Evolutionary conservation across 108 stramenopile species (phyloP).

Genomic region (Cylindrotheca closterium): DNA sequence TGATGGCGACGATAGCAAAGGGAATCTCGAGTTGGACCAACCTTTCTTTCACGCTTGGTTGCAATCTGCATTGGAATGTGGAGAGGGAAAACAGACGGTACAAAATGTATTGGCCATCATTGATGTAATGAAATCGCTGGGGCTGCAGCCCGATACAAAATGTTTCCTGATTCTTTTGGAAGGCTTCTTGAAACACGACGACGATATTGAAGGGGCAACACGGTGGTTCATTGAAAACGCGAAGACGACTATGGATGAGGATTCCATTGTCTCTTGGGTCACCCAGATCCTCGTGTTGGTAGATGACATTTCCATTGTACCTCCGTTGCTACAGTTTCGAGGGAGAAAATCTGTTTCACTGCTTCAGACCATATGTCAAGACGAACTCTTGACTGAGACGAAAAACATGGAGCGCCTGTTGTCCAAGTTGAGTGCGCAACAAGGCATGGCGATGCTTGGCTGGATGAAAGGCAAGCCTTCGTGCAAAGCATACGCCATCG

Average conservation of each 20-base stretch:
- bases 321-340: not conserved
- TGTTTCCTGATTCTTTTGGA: slow-evolving; percentile 10
- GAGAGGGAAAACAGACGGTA: not conserved
- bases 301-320: slow-evolving; percentile 1
- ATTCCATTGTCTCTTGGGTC: slow-evolving; percentile 21
- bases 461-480: slow-evolving; percentile 13
- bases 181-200: slow-evolving; percentile 6
- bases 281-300: slow-evolving; percentile 7
- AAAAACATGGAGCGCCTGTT: slow-evolving; percentile 21
- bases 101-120: slow-evolving; percentile 6
- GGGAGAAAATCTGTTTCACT: not conserved
- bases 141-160: slow-evolving; percentile 4
- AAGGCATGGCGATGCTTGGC: slow-evolving; percentile 17
- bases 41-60: slow-evolving; percentile 33
- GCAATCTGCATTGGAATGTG: slow-evolving; percentile 5
- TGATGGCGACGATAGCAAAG: not conserved
- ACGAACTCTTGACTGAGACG: slow-evolving; percentile 4
- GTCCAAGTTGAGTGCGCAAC: slow-evolving; percentile 12
- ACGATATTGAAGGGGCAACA: slow-evolving; percentile 30
- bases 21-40: slow-evolving; percentile 10
- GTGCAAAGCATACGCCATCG: slow-evolving; percentile 7
- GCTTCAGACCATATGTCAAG: slow-evolving; percentile 22
- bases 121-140: slow-evolving; percentile 7
- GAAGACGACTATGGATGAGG: slow-evolving; percentile 21
- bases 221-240: slow-evolving; percentile 25